phyloP scores from a whole-genome alignment of 1,284 basidiomycete species.

The Cryptococcus amylolentus region DNA sequence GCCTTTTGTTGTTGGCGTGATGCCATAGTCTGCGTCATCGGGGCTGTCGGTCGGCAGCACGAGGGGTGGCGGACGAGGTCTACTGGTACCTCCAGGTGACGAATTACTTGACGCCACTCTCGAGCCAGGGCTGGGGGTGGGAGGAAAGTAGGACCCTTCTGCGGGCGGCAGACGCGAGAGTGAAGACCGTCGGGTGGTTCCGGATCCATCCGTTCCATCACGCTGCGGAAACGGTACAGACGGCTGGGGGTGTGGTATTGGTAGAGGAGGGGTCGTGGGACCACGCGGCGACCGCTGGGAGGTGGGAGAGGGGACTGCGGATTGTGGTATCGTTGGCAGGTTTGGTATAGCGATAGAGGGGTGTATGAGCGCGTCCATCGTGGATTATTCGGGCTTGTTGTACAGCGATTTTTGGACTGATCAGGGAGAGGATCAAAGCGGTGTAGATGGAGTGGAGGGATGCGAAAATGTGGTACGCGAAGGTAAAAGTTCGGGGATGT shows the following conservation, averaged over 20 bases:
- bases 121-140: background rate
- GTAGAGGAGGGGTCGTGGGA: background rate
- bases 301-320: constrained; percentile 25
- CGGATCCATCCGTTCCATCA: background rate
- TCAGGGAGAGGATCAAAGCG: too few relatives aligned
- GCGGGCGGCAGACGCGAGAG: constrained; percentile 14
- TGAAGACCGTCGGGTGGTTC: constrained; percentile 8
- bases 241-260: background rate
- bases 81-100: constrained; percentile 11
- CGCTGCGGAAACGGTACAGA: background rate
- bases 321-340: constrained; percentile 25
- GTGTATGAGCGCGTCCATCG: constrained; percentile 9
- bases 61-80: background rate
- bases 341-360: constrained; percentile 10
- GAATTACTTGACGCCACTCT: constrained; percentile 12
- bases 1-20: too few relatives aligned
- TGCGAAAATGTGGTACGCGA: too few relatives aligned
- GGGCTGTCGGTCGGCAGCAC: too few relatives aligned
- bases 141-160: constrained; percentile 27
- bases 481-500: too few relatives aligned
- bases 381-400: background rate
- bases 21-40: too few relatives aligned
- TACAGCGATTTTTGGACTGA: too few relatives aligned
- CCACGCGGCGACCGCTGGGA: constrained; percentile 10
- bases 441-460: too few relatives aligned